These are phyloP conservation scores for Claviceps pazoutovae DNA, from an alignment of 2,329 filamentous ascomycete species.

Conservation along the genomic window DNA sequence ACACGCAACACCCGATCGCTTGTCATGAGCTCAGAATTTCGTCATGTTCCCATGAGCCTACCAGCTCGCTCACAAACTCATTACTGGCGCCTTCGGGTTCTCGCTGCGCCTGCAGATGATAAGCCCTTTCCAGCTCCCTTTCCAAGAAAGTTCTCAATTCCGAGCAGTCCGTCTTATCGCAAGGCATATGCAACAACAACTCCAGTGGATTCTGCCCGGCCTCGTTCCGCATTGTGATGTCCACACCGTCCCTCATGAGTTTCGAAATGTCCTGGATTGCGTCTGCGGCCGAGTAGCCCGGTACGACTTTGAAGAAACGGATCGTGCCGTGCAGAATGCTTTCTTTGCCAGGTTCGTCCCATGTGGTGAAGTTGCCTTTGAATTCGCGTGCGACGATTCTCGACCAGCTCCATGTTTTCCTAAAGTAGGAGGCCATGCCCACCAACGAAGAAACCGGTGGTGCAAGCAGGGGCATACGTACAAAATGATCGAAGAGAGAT, in stretches of 20 bases:
- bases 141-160: background rate
- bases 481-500: background rate
- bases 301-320: background rate
- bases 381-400: background rate
- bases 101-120: background rate
- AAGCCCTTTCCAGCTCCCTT: background rate
- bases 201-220: background rate
- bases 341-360: background rate
- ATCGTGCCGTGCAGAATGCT: background rate
- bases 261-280: background rate
- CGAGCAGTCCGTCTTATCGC: background rate
- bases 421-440: background rate
- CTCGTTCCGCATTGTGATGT: background rate
- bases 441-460: background rate
- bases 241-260: background rate
- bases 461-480: background rate
- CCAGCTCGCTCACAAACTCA: background rate
- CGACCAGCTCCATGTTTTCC: background rate
- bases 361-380: background rate
- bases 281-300: background rate
- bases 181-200: background rate
- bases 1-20: too few relatives aligned
- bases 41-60: background rate
- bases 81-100: background rate
- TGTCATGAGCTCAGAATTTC: too few relatives aligned